Percentiles rank a stretch among this genome's conserved stretches.
These are phyloP conservation scores for Mrakia hoshinonis DNA, from an alignment of 768 basidiomycete species.

Conservation along the genomic window DNA sequence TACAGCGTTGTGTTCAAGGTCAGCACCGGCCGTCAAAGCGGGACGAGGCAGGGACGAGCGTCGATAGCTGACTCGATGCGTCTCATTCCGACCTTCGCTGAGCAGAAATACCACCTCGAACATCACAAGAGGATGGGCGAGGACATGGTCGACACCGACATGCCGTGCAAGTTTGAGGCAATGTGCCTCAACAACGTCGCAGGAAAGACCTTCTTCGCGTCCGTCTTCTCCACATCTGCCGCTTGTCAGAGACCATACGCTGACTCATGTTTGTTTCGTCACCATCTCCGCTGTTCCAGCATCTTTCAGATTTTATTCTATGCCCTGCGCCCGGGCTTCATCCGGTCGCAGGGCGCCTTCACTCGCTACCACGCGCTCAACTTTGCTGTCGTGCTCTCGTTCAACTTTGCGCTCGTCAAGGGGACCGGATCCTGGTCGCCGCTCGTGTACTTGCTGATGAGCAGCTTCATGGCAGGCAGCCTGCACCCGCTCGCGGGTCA, in stretches of 20 bases:
- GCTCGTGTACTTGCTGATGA: conserved; percentile 26
- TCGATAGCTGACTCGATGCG: background rate
- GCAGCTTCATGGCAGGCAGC: conserved; percentile 85
- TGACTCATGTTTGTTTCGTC: background rate
- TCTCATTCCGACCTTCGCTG: background rate
- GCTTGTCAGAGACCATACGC: no score
- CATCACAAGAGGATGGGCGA: conserved; percentile 94
- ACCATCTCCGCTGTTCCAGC: conserved; percentile 44
- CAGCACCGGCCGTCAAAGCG: background rate
- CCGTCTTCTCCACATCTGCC: conserved; percentile 37
- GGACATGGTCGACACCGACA: conserved; percentile 91
- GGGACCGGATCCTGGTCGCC: conserved; percentile 21
- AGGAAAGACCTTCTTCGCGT: conserved; percentile 98
- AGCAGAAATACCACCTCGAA: conserved; percentile 80
- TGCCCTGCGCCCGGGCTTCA: conserved; percentile 86
- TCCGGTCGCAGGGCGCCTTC: conserved; percentile 62
- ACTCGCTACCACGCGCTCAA: conserved; percentile 82
- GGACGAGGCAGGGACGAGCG: no score
- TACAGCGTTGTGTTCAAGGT: conserved; percentile 95
- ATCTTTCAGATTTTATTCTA: conserved; percentile 99
- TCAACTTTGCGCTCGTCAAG: conserved; percentile 57
- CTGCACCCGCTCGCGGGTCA: conserved; percentile 93
- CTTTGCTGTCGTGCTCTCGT: conserved; percentile 56
- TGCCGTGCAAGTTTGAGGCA: conserved; percentile 79
- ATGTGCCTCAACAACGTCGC: conserved; percentile 84